Evolutionary conservation across 2,329 filamentous ascomycete genomes (phyloP), one percentile per base, ranked within the genome.

Genomic region (Aspergillus quadrilineatus): DNA sequence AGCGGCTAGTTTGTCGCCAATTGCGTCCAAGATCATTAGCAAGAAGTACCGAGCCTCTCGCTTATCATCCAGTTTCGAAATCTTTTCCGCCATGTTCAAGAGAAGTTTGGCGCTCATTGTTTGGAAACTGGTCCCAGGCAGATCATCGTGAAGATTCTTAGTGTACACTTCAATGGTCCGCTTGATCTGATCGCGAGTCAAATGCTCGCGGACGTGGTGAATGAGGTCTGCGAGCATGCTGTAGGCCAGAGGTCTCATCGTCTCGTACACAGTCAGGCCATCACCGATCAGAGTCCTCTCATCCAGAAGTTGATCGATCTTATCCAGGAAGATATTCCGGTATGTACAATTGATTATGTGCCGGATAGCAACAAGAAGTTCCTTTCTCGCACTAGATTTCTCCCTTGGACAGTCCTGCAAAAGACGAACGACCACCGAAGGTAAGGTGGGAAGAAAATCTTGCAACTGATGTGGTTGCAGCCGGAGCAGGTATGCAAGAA

Each of bases 341-440:
- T 97, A 97, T 70, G 97, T 97, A 77, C 97, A 97, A 75, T 97
- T 99, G 74, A 99, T 97, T 65, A 99, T 97, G 69, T 99, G 95
- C 22, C 95, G 85, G 57, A 99, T 97, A 0, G 94, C 95, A 51
- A 99, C 94, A 43, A 99, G 79, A 17, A 99, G 80, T 73, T 99
- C 94, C 72, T 99, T 99, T 15, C 95, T 84, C 1, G 93, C 90
- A 2, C 89, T 89, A 0, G 93, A 97, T 69, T 96, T 96, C 75
- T 97, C 94, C 49, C 93, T 82, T 0, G 94, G 94, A 58, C 94
- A 97, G 69, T 99, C 94, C 68, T 96, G 90, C 45, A 99, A 79
- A 45, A 99, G 77, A 5, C 94, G 85, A 6, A 99, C 90, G 3
- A 97, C 90, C 37, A 97, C 93, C 34, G 89, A 87, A 0, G 94